A percentile compares a stretch with the other conserved stretches of the same genome.
Conservation (phyloP, 306 rosid genomes). For the Quercus alba region DNA sequence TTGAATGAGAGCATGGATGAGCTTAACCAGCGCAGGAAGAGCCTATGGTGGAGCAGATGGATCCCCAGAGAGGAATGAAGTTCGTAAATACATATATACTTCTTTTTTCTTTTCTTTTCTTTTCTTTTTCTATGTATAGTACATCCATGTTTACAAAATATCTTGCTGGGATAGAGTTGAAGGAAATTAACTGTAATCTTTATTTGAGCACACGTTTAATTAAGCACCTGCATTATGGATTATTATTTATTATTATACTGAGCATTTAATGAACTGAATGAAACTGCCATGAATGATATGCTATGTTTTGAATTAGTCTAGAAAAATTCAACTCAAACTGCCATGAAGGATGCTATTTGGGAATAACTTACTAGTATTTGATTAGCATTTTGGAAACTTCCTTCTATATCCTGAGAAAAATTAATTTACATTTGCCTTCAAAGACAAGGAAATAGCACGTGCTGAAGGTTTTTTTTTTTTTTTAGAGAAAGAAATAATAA, state of each 20-base stretch:
- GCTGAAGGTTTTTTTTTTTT: slow-evolving; percentile 8
- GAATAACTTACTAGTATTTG: background rate
- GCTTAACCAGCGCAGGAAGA: slow-evolving; percentile 61
- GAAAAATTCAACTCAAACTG: background rate
- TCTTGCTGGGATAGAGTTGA: slow-evolving; percentile 29
- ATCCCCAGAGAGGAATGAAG: slow-evolving; percentile 89
- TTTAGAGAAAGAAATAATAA: background rate
- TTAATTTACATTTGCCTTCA: slow-evolving; percentile 11
- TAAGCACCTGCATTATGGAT: slow-evolving; percentile 20
- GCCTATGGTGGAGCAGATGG: slow-evolving; percentile 98
- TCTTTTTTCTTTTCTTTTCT: slow-evolving; percentile 10
- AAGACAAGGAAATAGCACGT: slow-evolving; percentile 20
- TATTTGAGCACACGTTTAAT: slow-evolving; percentile 54
- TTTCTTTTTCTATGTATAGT: slow-evolving; percentile 25
- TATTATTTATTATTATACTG: slow-evolving; percentile 9
- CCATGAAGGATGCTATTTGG: background rate
- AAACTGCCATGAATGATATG: slow-evolving; percentile 25
- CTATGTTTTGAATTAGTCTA: slow-evolving; percentile 3
- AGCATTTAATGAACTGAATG: slow-evolving; percentile 31
- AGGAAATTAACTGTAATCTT: slow-evolving; percentile 38
- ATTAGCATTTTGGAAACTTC: background rate
- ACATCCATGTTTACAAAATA: slow-evolving; percentile 51
- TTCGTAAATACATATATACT: slow-evolving; percentile 23
- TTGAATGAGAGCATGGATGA: slow-evolving; percentile 89
- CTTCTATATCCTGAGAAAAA: slow-evolving; percentile 3